Base-by-base conservation (phyloP, 441 rosid species). In the Breynia disticha region DNA sequence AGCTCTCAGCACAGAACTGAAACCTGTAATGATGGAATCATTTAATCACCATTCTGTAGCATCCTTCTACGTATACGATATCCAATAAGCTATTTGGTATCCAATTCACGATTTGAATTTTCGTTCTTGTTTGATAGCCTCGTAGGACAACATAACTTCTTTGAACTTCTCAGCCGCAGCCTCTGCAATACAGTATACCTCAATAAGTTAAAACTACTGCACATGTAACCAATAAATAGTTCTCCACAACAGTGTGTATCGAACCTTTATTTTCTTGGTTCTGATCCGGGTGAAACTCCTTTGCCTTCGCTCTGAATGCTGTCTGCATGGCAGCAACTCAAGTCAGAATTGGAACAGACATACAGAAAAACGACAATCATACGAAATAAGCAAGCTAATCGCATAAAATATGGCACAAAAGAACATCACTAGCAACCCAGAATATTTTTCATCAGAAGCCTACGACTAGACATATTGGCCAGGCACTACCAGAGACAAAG, bases 231-330 rank as follows among this genome's bases (percentile, higher is more conserved):
- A 11, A 41, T 2, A 4, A 41, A 41, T 9, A 9, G 4, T 10
- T 44, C 35, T 41, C 2, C 11, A n/a, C 7, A 17, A 15, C 2
- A 21, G 15, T 59, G 48, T 12, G 22, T 1, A 47, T 48, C 57
- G 32, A 54, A 82, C 98, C 90, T 84, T 84, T 88, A 73, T 86
- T 76, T 58, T 74, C 75, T 59, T 79, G 95, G 76, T 88, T 91
- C 76, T 91, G 97, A 70, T 91, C 98, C 0, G 98, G 98, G 63
- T 91, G 98, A 60, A 88, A 86, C 63, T 86, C 78, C 87, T 75
- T 76, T 44, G 95, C 97, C 71, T 86, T 88, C 32, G 68, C 66
- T 76, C 97, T 79, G 70, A 88, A 91, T 41, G 98, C 95, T 19
- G 76, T 79, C 98, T 86, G 86, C 72, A 70, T 48, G 32, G 18